phyloP scores from a whole-genome alignment of 2,329 filamentous ascomycete species.

The Calonectria hawksworthii region DNA sequence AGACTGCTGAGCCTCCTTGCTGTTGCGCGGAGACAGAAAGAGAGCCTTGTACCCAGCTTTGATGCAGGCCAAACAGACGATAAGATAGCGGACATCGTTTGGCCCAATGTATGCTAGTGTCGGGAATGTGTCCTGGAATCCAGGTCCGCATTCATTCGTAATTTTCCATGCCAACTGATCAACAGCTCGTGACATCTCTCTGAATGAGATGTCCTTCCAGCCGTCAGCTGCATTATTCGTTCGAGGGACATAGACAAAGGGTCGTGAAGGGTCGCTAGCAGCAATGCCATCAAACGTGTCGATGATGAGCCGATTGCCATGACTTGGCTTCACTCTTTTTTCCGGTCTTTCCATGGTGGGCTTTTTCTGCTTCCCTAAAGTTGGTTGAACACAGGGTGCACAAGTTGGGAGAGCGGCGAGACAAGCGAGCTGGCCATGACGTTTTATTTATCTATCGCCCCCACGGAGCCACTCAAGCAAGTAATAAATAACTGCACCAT shows the following conservation, averaged over 20 bases:
- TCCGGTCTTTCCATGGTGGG: neutral
- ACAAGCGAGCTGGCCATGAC: neutral
- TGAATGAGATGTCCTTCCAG: conserved; percentile 7
- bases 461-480: neutral
- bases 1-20: conserved; percentile 45
- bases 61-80: conserved; percentile 54
- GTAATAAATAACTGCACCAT: neutral
- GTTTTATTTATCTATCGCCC: neutral
- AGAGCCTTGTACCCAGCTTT: conserved; percentile 59
- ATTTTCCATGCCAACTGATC: conserved; percentile 4
- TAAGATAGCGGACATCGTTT: conserved; percentile 54
- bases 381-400: neutral
- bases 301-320: neutral
- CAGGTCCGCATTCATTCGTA: neutral
- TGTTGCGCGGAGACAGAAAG: conserved; percentile 50
- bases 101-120: conserved; percentile 52
- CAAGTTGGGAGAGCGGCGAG: neutral
- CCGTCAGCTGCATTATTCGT: neutral
- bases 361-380: neutral
- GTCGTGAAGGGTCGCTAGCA: neutral
- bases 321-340: neutral
- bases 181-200: neutral
- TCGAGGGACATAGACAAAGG: neutral
- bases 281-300: conserved; percentile 5
- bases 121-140: neutral